Evolutionary conservation across 2,329 filamentous ascomycete species (phyloP), one percentile per base, ranked within the genome.

Genomic region (Drechslerella stenobrocha): DNA sequence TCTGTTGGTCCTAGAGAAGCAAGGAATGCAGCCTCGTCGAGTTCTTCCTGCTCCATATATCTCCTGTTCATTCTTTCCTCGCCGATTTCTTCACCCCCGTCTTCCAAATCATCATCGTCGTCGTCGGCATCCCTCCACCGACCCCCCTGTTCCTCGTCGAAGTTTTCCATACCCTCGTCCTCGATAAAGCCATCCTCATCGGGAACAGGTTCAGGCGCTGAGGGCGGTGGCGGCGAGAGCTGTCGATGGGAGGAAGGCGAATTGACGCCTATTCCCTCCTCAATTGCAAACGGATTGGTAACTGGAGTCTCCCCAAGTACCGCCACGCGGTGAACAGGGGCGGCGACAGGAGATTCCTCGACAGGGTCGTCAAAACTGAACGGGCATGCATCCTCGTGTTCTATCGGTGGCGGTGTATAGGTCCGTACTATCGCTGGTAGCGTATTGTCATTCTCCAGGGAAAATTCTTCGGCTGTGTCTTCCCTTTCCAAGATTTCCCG

Each of bases 1-100:
- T 74, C 73, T 44, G 76, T 76, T 20, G 77, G 74, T 2, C 77
- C 75, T 5, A 78, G 80, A 7, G 79, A 77, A 65, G 84, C 83
- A 71, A 84, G 81, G 2, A 81, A 82, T 71, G 87, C 84, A 2
- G 87, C 78, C 8, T 83, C 63, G 15, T 67, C 63, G 11, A 67
- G 81, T 42, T 84, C 84, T 75, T 93, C 89, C 74, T 89, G 87
- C 73, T 86, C 83, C 85, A 91, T 89, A 76, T 84, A 91, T 47
- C 82, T 80, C 76, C 83, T 82, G 72, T 63, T 63, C 35, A 71
- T 50, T 42, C 58, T 69, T 24, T 71, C 70, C 42, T 85, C 84
- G 47, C 84, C 78, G 70, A 81, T 82, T 74, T 88, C 86, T 73
- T 88, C 84, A 35, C 86, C 86, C 72, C 81, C 81, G 32, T 80